A percentile compares a stretch with the other conserved stretches of the same genome.
Evolutionary conservation across 2,329 filamentous ascomycete genomes (phyloP).

Genomic region (Lasiodiplodia gonubiensis): DNA sequence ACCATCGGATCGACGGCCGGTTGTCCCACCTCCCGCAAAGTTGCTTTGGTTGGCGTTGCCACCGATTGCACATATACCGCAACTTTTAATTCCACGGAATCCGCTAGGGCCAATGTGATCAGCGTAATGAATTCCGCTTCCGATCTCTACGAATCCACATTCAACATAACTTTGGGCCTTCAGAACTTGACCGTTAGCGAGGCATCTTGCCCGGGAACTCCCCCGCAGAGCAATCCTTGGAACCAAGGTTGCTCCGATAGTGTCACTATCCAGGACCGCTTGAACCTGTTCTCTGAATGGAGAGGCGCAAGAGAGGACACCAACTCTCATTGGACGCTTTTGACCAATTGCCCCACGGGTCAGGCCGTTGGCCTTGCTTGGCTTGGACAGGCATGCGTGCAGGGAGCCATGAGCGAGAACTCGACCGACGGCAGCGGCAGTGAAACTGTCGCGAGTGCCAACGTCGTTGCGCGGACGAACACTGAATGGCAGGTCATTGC

Average conservation of each 20-base stretch:
- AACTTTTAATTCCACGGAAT: constrained; percentile 68
- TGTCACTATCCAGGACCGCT: constrained; percentile 72
- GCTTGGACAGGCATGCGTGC: constrained; percentile 84
- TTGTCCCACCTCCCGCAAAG: constrained; percentile 87
- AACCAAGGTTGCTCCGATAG: constrained; percentile 73
- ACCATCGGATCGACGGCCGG: constrained; percentile 84
- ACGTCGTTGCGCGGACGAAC: constrained; percentile 83
- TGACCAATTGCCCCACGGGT: constrained; percentile 81
- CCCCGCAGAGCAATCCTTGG: constrained; percentile 75
- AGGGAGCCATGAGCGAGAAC: constrained; percentile 52
- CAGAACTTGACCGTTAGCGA: constrained; percentile 82
- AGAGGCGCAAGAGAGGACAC: constrained; percentile 75
- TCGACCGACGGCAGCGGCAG: constrained; percentile 49
- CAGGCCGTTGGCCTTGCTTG: constrained; percentile 90
- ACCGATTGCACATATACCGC: constrained; percentile 89
- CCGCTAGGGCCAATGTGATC: constrained; percentile 78
- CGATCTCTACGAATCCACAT: constrained; percentile 83
- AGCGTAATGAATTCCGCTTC: constrained; percentile 85
- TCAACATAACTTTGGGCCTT: constrained; percentile 93
- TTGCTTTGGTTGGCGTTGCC: constrained; percentile 88
- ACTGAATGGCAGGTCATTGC: constrained; percentile 96
- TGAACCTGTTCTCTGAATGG: constrained; percentile 90
- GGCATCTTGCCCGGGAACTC: constrained; percentile 72
- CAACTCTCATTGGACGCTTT: constrained; percentile 92
- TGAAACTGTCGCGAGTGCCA: constrained; percentile 82